Base-by-base conservation (phyloP, 306 rosid genomes). In the Trifolium pratense region DNA sequence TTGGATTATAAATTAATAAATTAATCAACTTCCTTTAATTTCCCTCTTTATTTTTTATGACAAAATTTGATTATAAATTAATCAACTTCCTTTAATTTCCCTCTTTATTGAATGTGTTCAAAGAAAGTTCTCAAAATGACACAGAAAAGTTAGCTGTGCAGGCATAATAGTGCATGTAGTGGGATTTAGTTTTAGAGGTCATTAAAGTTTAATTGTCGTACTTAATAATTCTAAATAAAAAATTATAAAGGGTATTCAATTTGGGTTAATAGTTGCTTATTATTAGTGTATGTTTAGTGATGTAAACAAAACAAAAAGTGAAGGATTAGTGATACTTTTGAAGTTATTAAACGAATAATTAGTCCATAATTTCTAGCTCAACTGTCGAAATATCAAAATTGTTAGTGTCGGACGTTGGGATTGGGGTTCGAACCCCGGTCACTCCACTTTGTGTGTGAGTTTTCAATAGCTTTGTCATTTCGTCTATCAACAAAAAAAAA, bases 21-120 rank as follows among this genome's bases (percentile, higher is more conserved):
- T 26, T 70, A 52, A 52, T 80, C 52, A 53, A 43, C 45, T 13
- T 42, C 42, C 67, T 71, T 73, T 71, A 56, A 11, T 56, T 23
- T 34, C 70, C 26, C 62, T 55, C 66, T 31, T 31, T 49, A 45
- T 17, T 43, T n/a, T n/a, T n/a, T n/a, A n/a, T n/a, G n/a, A n/a
- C n/a, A n/a, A 16, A 52, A 3, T 21, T 40, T 61, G 32, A 60
- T 60, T 16, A 60, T 60, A 45, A 51, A 51, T 26, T 70, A 52
- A 52, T 80, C 52, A 53, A 43, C 45, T 13, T 42, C 42, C 67
- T 71, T 73, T 71, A 56, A 11, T 56, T 23, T 34, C 70, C 26
- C 62, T 55, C 66, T 31, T 31, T 49, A 45, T 17, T 43, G 45
- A 55, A 21, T 5, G 12, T 52, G 29, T 77, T 61, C 13, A 15